Percentiles rank a stretch among this genome's conserved stretches.
These are phyloP conservation scores for Gossypium trilobum DNA, from an alignment of 441 rosid species.

Conservation along the genomic window DNA sequence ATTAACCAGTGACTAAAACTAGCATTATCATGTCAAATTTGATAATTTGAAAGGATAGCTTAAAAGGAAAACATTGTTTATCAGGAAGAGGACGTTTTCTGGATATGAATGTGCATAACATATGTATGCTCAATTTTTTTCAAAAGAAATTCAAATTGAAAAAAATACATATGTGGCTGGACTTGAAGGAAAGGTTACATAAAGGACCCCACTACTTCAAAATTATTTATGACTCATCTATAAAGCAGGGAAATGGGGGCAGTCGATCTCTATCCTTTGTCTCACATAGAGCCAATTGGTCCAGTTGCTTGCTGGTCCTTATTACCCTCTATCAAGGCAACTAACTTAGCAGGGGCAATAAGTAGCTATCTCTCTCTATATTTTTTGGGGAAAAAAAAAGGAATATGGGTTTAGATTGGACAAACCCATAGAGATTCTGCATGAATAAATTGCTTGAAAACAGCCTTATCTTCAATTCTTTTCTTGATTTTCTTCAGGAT, in stretches of 20 bases:
- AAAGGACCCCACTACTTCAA: conserved; percentile 24
- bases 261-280: conserved; percentile 26
- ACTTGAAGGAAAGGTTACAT: conserved; percentile 22
- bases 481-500: too few relatives aligned
- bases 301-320: neutral
- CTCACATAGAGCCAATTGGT: conserved; percentile 7
- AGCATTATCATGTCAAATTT: neutral
- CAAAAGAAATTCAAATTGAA: conserved; percentile 28
- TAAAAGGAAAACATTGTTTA: neutral
- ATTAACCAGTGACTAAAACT: neutral
- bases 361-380: neutral
- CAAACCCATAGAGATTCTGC: too few relatives aligned
- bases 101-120: neutral
- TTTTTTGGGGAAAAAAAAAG: neutral
- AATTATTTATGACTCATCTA: neutral
- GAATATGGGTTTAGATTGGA: too few relatives aligned
- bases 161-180: conserved; percentile 41
- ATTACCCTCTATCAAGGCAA: neutral
- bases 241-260: neutral
- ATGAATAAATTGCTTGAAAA: too few relatives aligned
- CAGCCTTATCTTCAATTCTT: too few relatives aligned
- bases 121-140: neutral
- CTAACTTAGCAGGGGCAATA: neutral
- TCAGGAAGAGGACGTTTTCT: too few relatives aligned
- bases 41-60: conserved; percentile 15